Conservation (phyloP, 495 filamentous ascomycete genomes). For the Trichoderma reesei region DNA sequence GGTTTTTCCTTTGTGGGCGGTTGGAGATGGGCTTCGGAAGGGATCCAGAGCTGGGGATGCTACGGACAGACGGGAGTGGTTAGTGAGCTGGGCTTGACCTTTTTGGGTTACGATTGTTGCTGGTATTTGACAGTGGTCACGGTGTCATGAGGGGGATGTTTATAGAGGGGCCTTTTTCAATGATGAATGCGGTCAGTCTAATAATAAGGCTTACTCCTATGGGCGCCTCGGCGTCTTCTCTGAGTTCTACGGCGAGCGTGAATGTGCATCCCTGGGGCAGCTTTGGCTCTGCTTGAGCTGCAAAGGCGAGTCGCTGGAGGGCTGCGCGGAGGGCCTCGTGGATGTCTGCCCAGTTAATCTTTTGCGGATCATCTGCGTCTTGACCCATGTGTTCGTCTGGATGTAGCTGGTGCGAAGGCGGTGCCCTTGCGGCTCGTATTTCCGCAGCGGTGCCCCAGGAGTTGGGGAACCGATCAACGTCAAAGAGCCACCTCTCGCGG, state of each 20-base stretch:
- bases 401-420: background rate
- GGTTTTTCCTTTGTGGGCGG: constrained; percentile 27
- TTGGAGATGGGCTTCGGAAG: constrained; percentile 42
- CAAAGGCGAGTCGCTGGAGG: constrained; percentile 39
- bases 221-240: constrained; percentile 63
- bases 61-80: constrained; percentile 11
- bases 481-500: constrained; percentile 81
- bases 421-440: constrained; percentile 6
- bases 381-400: constrained; percentile 3
- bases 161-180: no score
- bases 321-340: constrained; percentile 41
- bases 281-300: constrained; percentile 50
- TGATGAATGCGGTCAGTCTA: no score
- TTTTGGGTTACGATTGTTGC: background rate
- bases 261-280: constrained; percentile 72
- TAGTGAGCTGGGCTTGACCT: background rate
- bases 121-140: no score
- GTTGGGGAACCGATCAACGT: constrained; percentile 68
- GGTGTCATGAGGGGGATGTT: no score
- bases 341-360: constrained; percentile 31
- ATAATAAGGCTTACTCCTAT: constrained; percentile 42
- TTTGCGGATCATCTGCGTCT: constrained; percentile 12
- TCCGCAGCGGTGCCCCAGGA: constrained; percentile 29
- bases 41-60: constrained; percentile 61
- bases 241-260: constrained; percentile 77